Percentiles rank a stretch among this genome's conserved stretches.
Conservation (phyloP, 805 yeast genomes). For the Suhomyces sp. region DNA sequence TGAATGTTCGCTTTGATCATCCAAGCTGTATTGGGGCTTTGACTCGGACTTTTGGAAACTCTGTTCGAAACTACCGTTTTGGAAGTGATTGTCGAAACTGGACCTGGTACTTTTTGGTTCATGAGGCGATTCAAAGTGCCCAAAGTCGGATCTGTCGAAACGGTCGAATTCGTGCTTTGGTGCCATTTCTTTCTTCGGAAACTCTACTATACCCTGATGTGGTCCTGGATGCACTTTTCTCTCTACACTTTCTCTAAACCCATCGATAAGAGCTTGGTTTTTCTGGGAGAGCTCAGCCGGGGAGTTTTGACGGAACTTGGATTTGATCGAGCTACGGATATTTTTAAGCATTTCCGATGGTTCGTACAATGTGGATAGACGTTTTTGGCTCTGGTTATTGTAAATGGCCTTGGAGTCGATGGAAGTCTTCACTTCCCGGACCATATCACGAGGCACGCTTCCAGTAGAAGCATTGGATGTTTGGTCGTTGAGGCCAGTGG, state of each 20-base stretch:
- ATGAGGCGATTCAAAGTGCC: not conserved
- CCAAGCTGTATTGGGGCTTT: not conserved
- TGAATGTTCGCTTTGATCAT: not conserved
- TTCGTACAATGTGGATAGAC: slow-evolving; percentile 17
- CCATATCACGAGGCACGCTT: slow-evolving; percentile 22
- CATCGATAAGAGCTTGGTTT: slow-evolving; percentile 24
- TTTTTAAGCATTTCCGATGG: slow-evolving; percentile 32
- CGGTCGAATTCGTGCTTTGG: not conserved
- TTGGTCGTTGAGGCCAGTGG: slow-evolving; percentile 3
- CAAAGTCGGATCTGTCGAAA: not conserved
- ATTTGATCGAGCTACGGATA: slow-evolving; percentile 28
- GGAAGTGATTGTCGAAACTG: not conserved
- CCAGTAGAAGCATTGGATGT: slow-evolving; percentile 3
- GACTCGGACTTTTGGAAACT: not conserved
- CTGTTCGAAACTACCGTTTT: not conserved
- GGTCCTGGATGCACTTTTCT: slow-evolving; percentile 16
- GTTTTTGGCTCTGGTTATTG: slow-evolving; percentile 7
- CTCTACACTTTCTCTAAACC: slow-evolving; percentile 37
- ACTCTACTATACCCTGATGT: not conserved
- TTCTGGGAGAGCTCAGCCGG: slow-evolving; percentile 15
- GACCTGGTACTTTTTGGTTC: slow-evolving; percentile 1
- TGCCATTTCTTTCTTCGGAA: not conserved
- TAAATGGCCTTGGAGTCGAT: slow-evolving; percentile 20
- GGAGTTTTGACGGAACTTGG: slow-evolving; percentile 20
- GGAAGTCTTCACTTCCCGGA: slow-evolving; percentile 22